These are phyloP conservation scores for Mycena maculata DNA, from an alignment of 768 basidiomycete species.

Conservation along the genomic window DNA sequence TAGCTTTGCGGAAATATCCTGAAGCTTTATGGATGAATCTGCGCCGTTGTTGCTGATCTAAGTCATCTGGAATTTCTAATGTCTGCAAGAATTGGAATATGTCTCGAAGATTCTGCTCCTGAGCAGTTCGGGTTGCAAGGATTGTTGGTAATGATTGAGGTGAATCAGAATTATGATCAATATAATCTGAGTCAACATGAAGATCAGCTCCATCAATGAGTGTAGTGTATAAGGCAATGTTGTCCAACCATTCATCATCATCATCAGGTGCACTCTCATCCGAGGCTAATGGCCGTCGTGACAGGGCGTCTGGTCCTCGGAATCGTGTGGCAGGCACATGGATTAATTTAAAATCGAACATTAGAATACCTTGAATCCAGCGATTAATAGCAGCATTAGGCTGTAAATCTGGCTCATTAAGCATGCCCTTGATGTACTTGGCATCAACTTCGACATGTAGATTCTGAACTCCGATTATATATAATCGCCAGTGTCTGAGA, in stretches of 20 bases:
- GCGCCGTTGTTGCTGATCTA: too few relatives aligned
- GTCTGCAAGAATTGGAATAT: too few relatives aligned
- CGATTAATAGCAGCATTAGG: constrained; percentile 45
- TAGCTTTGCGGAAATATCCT: too few relatives aligned
- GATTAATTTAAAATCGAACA: constrained; percentile 46
- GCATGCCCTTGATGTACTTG: constrained; percentile 47
- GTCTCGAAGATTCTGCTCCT: too few relatives aligned
- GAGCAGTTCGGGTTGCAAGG: too few relatives aligned
- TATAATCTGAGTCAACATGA: too few relatives aligned
- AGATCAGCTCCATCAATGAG: too few relatives aligned
- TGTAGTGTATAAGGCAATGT: not conserved
- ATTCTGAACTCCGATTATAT: constrained; percentile 41
- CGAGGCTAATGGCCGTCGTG: not conserved
- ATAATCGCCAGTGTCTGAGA: constrained; percentile 38
- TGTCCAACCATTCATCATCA: not conserved
- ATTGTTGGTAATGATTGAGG: too few relatives aligned
- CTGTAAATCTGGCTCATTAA: constrained; percentile 46
- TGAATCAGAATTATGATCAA: too few relatives aligned
- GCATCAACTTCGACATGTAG: constrained; percentile 48
- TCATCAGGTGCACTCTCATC: not conserved
- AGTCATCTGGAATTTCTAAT: too few relatives aligned
- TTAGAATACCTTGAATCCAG: constrained; percentile 48
- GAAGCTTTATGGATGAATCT: too few relatives aligned
- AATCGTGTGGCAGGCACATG: constrained; percentile 42
- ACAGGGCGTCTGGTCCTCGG: not conserved